Base-by-base conservation (phyloP, 768 basidiomycete species). In the Leccinum sublutescens region DNA sequence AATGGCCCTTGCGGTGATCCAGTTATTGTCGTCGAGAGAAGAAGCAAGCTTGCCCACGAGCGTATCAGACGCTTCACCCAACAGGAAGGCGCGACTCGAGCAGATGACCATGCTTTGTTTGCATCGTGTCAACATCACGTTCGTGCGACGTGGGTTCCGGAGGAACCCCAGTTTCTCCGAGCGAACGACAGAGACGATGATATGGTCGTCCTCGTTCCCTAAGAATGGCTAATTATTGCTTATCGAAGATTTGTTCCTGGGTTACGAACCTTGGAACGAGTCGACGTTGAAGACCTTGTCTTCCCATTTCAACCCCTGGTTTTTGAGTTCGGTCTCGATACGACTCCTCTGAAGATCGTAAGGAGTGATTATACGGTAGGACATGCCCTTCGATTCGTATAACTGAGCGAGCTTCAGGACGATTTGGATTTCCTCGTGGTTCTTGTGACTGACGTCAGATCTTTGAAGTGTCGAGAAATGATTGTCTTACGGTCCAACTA, bases 51-150 rank as follows among this genome's bases (percentile, higher is more conserved):
- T 61, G 27, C 71, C 73, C 8, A 73, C 58, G 3, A 73, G 60
- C 12, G 71, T 73, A 27, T 12, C 0, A 15, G 64, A 62, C 2
- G 64, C 71, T 15, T 27, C 11, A 3, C 58, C 63, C 11, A 29
- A 58, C 12, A 74, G 64, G 38, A 74, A 72, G 8, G 56, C 27
- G 8, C 76, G 76, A 60, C 74, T 88, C 9, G 86, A 79, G 52
- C 87, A 76, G 66, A 93, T 85, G 64, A 85, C 84, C 89, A 93
- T 92, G 38, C 84, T 85, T 52, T 72, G 70, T 68, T 86, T 87
- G 76, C 86, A 91, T 27, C 91, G 82, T 23, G 87, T 88, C 33
- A 93, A 79, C 90, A 94, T 91, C 51, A 93, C 91, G 82, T 93
- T 94, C 50, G 86, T 89, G 4, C 91, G 80, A 10, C 86, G 79